phyloP scores from a whole-genome alignment of 2,329 filamentous ascomycete species.

The Elsinoe australis region DNA sequence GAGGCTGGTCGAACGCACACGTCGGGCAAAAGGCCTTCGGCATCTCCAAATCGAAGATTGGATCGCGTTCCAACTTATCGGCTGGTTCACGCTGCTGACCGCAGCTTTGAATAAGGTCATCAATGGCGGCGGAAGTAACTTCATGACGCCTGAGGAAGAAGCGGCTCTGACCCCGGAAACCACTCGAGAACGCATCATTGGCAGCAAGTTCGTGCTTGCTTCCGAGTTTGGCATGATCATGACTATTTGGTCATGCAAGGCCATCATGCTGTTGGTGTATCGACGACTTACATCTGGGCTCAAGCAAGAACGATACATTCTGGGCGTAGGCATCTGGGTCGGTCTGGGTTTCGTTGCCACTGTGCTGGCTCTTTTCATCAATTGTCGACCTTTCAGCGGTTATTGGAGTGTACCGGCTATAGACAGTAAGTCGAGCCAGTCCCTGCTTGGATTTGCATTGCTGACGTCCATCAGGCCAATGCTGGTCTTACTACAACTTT shows the following conservation, averaged over 20 bases:
- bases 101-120: conserved; percentile 49
- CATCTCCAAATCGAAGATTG: conserved; percentile 18
- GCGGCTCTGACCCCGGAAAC: conserved; percentile 40
- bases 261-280: conserved; percentile 46
- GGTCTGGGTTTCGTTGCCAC: conserved; percentile 19
- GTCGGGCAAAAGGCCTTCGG: not conserved
- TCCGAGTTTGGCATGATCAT: conserved; percentile 55
- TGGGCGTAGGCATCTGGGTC: conserved; percentile 19
- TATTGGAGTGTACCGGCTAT: conserved; percentile 21
- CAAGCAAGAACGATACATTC: conserved; percentile 37
- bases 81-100: conserved; percentile 49
- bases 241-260: conserved; percentile 46
- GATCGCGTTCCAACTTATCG: conserved; percentile 17
- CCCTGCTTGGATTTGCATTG: too few relatives aligned
- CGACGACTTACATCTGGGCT: conserved; percentile 44
- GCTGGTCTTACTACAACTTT: conserved; percentile 20
- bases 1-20: conserved; percentile 6
- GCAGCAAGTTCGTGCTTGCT: conserved; percentile 56
- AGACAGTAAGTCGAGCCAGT: not conserved
- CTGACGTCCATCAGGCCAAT: conserved; percentile 15
- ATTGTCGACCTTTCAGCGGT: conserved; percentile 20
- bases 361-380: conserved; percentile 18
- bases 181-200: conserved; percentile 39
- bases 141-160: conserved; percentile 46
- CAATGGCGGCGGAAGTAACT: conserved; percentile 49